Percentiles rank a stretch among this genome's conserved stretches.
phyloP scores from a whole-genome alignment of 345 rosid genomes.

The Ricinus communis region DNA sequence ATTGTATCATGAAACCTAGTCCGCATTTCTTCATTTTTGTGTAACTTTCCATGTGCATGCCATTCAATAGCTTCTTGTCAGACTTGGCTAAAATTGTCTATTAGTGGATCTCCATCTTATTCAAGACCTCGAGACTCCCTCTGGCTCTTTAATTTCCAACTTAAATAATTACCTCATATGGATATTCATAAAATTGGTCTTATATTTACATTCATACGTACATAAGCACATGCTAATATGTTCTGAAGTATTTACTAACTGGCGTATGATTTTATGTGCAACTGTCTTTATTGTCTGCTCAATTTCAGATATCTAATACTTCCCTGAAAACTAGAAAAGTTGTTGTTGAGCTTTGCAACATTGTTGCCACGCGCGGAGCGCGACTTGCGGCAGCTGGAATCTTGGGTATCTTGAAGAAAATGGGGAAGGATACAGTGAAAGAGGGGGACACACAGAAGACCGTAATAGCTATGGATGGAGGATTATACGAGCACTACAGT shows the following conservation, averaged over 20 bases:
- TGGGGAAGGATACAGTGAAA: constrained; percentile 57
- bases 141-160: background rate
- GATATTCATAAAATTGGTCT: background rate
- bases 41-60: background rate
- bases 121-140: background rate
- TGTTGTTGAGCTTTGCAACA: constrained; percentile 66
- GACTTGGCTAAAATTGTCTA: background rate
- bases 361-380: constrained; percentile 65
- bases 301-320: constrained; percentile 48
- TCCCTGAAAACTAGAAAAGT: constrained; percentile 61
- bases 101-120: too few relatives aligned
- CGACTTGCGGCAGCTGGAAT: constrained; percentile 81
- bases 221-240: background rate
- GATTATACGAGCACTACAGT: constrained; percentile 66
- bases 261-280: background rate
- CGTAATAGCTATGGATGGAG: constrained; percentile 80
- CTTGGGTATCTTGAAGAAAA: constrained; percentile 68
- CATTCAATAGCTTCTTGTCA: background rate
- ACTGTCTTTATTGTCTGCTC: background rate
- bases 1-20: constrained; percentile 6
- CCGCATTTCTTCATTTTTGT: background rate
- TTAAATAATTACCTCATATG: background rate
- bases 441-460: constrained; percentile 57
- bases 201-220: background rate
- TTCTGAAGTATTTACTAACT: background rate